These are phyloP conservation scores for Murraya paniculata DNA, from an alignment of 345 rosid genomes.

Conservation along the genomic window DNA sequence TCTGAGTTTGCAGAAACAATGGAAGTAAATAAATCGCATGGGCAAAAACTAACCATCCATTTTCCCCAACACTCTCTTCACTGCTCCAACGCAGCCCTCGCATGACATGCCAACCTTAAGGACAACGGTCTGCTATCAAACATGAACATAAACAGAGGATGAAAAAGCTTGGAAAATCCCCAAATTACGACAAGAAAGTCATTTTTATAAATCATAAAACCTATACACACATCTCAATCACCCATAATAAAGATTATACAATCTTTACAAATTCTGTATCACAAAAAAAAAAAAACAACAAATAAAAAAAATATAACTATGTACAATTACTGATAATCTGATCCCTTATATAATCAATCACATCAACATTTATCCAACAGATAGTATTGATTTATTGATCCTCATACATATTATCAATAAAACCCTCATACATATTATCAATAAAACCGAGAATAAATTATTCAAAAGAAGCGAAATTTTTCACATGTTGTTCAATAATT, in stretches of 20 bases:
- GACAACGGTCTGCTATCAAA: constrained; percentile 62
- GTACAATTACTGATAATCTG: too few species aligned
- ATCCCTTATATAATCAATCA: too few species aligned
- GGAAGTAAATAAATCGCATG: not conserved
- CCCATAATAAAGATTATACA: not conserved
- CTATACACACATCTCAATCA: not conserved
- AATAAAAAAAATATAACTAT: too few species aligned
- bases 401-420: too few species aligned
- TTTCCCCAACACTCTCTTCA: constrained; percentile 77
- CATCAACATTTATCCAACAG: too few species aligned
- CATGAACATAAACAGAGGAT: not conserved
- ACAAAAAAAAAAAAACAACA: not conserved
- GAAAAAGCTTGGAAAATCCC: not conserved
- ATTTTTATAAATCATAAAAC: not conserved
- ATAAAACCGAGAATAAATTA: too few species aligned
- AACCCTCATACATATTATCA: too few species aligned
- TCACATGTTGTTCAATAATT: too few species aligned
- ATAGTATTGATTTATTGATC: too few species aligned
- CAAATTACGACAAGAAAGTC: not conserved
- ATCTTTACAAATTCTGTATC: not conserved
- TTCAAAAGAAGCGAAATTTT: too few species aligned
- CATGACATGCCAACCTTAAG: constrained; percentile 89
- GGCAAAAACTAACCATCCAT: constrained; percentile 61
- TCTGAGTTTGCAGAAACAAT: not conserved
- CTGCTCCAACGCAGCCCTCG: constrained; percentile 77